Base-by-base conservation (phyloP, 2,329 filamentous ascomycete species). In the Fusarium abutilonis region DNA sequence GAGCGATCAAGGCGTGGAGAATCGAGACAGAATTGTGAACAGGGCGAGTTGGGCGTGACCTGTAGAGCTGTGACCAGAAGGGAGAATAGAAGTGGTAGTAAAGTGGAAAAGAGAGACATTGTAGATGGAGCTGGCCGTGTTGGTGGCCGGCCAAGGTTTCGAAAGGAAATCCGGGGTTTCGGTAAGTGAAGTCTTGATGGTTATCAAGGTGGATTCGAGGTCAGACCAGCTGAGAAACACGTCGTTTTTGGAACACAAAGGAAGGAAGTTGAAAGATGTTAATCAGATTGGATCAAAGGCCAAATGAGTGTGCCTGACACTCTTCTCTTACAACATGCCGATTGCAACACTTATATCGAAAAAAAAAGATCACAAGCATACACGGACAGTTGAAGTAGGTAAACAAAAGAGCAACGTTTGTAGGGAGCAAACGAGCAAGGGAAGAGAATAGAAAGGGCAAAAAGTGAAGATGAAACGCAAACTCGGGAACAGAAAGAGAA, bases 31-130 rank as follows among this genome's bases (percentile, higher is more conserved):
- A 80, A 70, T n/a, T 78, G 76, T 14, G 82, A 72, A 65, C 83
- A 86, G 8, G 83, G 83, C 40, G 83, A 86, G 60, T 81, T 79
- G 29, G 83, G 81, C 11, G 83, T 77, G 45, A 84, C 82, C 67
- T 82, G 80, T 15, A 86, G 73, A 6, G 78, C 75, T 2, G 64
- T 83, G 2, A 65, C 67, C 9, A 76, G 46, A 19, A 26, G 4
- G 11, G 40, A 56, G 39, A 65, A 43, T 28, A 61, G 11, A 19
- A 62, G 8, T 9, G 52, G 38, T 21, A 64, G 11, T 13, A 56
- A 2, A 4, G 59, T 5, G 39, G 47, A 40, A 43, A 61, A 32
- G 38, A 52, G 15, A 38, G 29, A 21, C 61, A 66, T 64, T 2
- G n/a, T 42, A 19, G 15, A 11, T 15, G 19, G 15, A 39, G 40